Conservation (phyloP, 495 filamentous ascomycete genomes). For the Penicillium subrubescens region DNA sequence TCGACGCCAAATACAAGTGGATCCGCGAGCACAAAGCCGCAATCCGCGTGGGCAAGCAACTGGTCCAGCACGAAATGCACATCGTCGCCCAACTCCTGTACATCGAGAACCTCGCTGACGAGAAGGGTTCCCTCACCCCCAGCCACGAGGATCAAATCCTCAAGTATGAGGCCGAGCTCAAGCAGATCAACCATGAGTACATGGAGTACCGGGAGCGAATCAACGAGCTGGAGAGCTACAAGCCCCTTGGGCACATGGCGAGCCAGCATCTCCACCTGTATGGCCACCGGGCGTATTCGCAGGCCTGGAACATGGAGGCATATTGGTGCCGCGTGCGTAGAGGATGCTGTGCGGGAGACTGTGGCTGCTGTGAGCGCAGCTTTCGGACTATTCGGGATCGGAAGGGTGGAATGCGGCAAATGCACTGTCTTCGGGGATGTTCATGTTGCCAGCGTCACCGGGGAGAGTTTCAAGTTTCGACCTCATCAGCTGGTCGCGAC, state of each 20-base stretch:
- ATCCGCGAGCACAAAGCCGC: not conserved
- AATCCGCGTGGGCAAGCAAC: not conserved
- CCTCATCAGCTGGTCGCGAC: not conserved
- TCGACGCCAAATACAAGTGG: not conserved
- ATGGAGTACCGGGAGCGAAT: not conserved
- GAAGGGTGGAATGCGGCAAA: not conserved
- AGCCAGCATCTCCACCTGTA: not conserved
- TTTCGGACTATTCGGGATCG: not conserved
- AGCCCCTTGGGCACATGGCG: not conserved
- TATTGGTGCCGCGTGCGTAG: not conserved
- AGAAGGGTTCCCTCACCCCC: not conserved
- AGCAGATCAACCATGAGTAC: not conserved
- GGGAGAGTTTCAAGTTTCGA: not conserved
- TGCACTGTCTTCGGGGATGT: not conserved
- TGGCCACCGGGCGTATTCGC: not conserved
- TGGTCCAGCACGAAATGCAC: not conserved
- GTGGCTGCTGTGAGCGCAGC: slow-evolving; percentile 1
- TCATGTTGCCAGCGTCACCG: not conserved
- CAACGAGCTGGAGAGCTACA: not conserved
- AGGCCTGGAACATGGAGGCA: not conserved
- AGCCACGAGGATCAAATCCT: not conserved
- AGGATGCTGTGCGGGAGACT: not conserved
- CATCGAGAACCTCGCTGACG: not conserved
- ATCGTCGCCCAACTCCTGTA: not conserved
- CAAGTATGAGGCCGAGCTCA: not conserved